These are phyloP conservation scores for Pyrenopolyporus hunteri DNA, from an alignment of 495 filamentous ascomycete species.

Conservation along the genomic window DNA sequence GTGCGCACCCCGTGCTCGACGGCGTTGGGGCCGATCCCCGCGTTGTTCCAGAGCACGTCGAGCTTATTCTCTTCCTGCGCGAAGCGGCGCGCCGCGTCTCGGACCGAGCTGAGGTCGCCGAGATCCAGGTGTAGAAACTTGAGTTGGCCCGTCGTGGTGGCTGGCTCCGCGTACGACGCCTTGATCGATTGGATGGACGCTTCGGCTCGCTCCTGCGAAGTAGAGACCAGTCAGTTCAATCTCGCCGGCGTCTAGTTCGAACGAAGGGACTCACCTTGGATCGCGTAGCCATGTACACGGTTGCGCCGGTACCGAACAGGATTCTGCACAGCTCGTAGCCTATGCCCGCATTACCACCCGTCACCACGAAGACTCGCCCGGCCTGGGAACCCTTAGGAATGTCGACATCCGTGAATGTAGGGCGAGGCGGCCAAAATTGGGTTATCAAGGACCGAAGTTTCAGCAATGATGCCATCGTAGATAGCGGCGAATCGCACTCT, in stretches of 20 bases:
- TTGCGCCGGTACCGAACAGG: conserved; percentile 44
- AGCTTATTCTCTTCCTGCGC: conserved; percentile 48
- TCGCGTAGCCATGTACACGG: conserved; percentile 46
- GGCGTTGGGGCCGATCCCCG: conserved; percentile 48
- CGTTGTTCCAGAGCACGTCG: conserved; percentile 63
- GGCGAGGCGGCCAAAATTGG: conserved; percentile 40
- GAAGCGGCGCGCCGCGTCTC: conserved; percentile 48
- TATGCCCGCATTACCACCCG: conserved; percentile 53
- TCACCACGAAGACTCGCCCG: conserved; percentile 47
- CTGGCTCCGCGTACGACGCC: background rate
- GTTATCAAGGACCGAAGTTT: too few species aligned
- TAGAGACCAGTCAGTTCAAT: too few species aligned
- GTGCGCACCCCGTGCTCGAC: too few species aligned
- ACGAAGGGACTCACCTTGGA: too few species aligned
- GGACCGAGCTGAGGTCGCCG: conserved; percentile 55
- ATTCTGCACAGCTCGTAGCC: conserved; percentile 48
- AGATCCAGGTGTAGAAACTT: conserved; percentile 51
- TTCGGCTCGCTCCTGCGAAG: too few species aligned
- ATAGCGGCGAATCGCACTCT: too few species aligned
- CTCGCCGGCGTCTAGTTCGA: too few species aligned
- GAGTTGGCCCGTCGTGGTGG: too few species aligned
- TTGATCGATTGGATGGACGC: background rate
- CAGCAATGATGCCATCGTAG: too few species aligned
- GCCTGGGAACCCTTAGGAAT: conserved; percentile 31
- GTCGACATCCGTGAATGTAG: conserved; percentile 26